phyloP scores from a whole-genome alignment of 768 basidiomycete species.

The Russula virescens region DNA sequence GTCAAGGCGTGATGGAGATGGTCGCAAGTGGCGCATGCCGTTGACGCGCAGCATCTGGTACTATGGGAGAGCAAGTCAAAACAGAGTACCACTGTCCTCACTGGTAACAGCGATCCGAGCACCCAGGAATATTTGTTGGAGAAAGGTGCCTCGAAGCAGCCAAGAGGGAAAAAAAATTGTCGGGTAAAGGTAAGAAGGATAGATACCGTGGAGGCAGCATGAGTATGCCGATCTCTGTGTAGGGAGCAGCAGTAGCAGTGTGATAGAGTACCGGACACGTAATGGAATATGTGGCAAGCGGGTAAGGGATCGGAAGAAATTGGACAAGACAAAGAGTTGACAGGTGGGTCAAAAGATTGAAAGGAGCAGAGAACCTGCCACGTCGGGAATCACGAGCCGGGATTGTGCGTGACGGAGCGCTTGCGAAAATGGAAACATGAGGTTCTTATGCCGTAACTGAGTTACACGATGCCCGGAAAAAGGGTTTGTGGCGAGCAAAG shows the following conservation, averaged over 20 bases:
- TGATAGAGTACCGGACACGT: too few species aligned
- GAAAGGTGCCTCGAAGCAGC: background rate
- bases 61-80: background rate
- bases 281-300: too few species aligned
- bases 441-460: background rate
- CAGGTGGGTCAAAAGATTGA: background rate
- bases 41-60: background rate
- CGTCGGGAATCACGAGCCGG: constrained; percentile 5
- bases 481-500: background rate
- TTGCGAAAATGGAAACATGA: background rate
- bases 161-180: background rate
- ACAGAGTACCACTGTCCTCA: background rate
- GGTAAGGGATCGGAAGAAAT: too few species aligned
- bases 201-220: too few species aligned
- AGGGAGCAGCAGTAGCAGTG: too few species aligned
- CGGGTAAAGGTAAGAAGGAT: too few species aligned
- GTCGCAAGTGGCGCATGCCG: constrained; percentile 12
- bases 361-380: background rate
- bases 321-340: background rate
- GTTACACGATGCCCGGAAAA: background rate
- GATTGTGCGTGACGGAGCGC: constrained; percentile 12
- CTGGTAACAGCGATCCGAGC: constrained; percentile 10
- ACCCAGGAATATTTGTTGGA: constrained; percentile 11
- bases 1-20: background rate
- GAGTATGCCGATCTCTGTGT: too few species aligned